A percentile compares a stretch with the other conserved stretches of the same genome.
These are phyloP conservation scores for Euphrasia arctica DNA, from an alignment of 305 asterid species.

Conservation along the genomic window DNA sequence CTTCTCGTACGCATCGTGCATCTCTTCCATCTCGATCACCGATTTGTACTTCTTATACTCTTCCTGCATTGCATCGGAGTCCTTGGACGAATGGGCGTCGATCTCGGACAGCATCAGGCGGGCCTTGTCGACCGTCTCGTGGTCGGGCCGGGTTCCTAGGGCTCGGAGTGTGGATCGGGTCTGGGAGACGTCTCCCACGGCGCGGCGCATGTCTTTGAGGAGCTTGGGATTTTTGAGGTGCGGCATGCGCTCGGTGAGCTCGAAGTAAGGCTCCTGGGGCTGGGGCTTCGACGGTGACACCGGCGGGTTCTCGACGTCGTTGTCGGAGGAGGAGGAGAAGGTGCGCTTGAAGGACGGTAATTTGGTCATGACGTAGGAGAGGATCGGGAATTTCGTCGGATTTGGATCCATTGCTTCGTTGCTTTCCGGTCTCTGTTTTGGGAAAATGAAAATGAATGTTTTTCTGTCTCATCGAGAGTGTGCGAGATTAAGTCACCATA, in stretches of 20 bases:
- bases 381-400: slow-evolving; percentile 75
- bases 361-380: slow-evolving; percentile 75
- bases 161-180: slow-evolving; percentile 60
- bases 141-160: slow-evolving; percentile 86
- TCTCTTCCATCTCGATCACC: slow-evolving; percentile 66
- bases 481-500: not conserved
- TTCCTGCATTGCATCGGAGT: slow-evolving; percentile 39
- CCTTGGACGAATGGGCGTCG: slow-evolving; percentile 38
- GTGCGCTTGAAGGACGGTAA: slow-evolving; percentile 65
- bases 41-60: slow-evolving; percentile 61
- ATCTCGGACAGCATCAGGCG: slow-evolving; percentile 55
- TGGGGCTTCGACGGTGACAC: slow-evolving; percentile 13
- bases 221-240: slow-evolving; percentile 61
- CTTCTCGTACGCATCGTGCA: slow-evolving; percentile 76
- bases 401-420: slow-evolving; percentile 72
- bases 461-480: not conserved
- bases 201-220: slow-evolving; percentile 61
- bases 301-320: slow-evolving; percentile 72
- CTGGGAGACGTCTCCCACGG: slow-evolving; percentile 74
- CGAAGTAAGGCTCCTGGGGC: slow-evolving; percentile 61
- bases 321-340: slow-evolving; percentile 35
- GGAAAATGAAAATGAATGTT: not conserved
- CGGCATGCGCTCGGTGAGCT: slow-evolving; percentile 82
- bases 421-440: not conserved
- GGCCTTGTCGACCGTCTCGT: slow-evolving; percentile 78